Conservation (phyloP, 2,329 filamentous ascomycete genomes). For the Monilinia polystroma region DNA sequence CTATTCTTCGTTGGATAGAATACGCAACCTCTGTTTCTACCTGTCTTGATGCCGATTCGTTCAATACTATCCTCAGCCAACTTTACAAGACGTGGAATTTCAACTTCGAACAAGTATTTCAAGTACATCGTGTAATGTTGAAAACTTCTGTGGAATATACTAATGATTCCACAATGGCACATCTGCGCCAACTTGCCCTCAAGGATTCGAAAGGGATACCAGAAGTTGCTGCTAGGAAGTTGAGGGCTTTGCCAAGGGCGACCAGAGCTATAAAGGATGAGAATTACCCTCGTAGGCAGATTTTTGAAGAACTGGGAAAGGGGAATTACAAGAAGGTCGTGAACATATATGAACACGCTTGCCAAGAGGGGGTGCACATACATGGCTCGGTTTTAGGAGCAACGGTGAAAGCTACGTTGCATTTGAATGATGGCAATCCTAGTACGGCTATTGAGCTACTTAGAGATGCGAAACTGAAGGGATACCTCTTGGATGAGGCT, state of each 20-base stretch:
- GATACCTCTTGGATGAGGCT: slow-evolving; percentile 28
- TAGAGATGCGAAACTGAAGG: slow-evolving; percentile 28
- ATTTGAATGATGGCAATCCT: slow-evolving; percentile 24
- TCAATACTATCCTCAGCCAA: slow-evolving; percentile 37
- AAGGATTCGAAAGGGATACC: slow-evolving; percentile 17
- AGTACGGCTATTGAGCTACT: slow-evolving; percentile 31
- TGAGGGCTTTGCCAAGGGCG: not conserved
- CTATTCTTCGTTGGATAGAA: slow-evolving; percentile 36
- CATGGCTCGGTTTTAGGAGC: slow-evolving; percentile 23
- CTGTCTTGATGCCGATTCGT: slow-evolving; percentile 31
- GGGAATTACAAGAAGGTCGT: slow-evolving; percentile 29
- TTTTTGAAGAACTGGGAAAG: slow-evolving; percentile 29
- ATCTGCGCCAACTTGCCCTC: slow-evolving; percentile 31
- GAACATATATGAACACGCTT: slow-evolving; percentile 34
- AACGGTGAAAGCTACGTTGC: slow-evolving; percentile 36
- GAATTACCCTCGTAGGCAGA: slow-evolving; percentile 26
- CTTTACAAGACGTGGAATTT: slow-evolving; percentile 33
- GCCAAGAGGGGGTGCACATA: slow-evolving; percentile 20
- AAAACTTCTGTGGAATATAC: slow-evolving; percentile 1
- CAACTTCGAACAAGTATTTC: slow-evolving; percentile 30
- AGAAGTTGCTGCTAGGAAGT: slow-evolving; percentile 15
- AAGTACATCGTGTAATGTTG: slow-evolving; percentile 30
- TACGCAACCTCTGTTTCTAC: slow-evolving; percentile 30
- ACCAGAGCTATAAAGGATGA: slow-evolving; percentile 17
- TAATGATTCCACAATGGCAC: slow-evolving; percentile 30